Evolutionary conservation across 1,284 basidiomycete genomes (phyloP).

Genomic region (Pseudozyma flocculosa): DNA sequence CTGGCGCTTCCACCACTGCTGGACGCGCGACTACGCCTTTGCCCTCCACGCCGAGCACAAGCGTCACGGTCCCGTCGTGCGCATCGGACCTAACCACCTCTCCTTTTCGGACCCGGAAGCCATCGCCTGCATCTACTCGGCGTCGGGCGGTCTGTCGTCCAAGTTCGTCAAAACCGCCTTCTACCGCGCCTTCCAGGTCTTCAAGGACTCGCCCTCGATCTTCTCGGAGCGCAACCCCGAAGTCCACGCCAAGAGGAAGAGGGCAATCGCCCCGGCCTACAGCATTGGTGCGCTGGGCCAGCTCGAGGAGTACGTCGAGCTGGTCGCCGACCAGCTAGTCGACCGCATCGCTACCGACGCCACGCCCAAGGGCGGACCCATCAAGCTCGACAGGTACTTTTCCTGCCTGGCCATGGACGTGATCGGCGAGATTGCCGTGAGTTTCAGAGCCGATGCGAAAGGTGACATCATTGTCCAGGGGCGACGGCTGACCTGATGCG

Average conservation of each 20-base stretch:
- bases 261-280: slow-evolving; percentile 43
- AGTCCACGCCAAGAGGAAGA: slow-evolving; percentile 31
- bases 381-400: slow-evolving; percentile 39
- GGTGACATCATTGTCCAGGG: no score
- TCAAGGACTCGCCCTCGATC: slow-evolving; percentile 35
- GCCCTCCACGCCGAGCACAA: slow-evolving; percentile 25
- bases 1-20: slow-evolving; percentile 35
- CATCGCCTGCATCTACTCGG: slow-evolving; percentile 41
- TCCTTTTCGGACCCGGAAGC: slow-evolving; percentile 36
- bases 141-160: slow-evolving; percentile 26
- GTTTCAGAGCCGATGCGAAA: no score
- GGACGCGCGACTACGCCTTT: slow-evolving; percentile 30
- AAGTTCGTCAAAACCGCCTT: slow-evolving; percentile 42
- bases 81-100: slow-evolving; percentile 43
- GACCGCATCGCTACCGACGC: slow-evolving; percentile 21
- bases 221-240: slow-evolving; percentile 47
- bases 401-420: slow-evolving; percentile 50
- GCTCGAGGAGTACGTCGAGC: slow-evolving; percentile 46
- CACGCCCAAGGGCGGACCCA: slow-evolving; percentile 11
- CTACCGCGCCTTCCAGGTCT: slow-evolving; percentile 34
- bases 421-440: slow-evolving; percentile 37
- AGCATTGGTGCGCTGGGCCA: slow-evolving; percentile 41
- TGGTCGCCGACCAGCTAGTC: slow-evolving; percentile 28
- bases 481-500: no score
- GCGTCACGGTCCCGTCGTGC: slow-evolving; percentile 37